Percentiles rank a stretch among this genome's conserved stretches.
These are phyloP conservation scores for Fusarium begoniae DNA, from an alignment of 2,329 filamentous ascomycete genomes.

Conservation along the genomic window DNA sequence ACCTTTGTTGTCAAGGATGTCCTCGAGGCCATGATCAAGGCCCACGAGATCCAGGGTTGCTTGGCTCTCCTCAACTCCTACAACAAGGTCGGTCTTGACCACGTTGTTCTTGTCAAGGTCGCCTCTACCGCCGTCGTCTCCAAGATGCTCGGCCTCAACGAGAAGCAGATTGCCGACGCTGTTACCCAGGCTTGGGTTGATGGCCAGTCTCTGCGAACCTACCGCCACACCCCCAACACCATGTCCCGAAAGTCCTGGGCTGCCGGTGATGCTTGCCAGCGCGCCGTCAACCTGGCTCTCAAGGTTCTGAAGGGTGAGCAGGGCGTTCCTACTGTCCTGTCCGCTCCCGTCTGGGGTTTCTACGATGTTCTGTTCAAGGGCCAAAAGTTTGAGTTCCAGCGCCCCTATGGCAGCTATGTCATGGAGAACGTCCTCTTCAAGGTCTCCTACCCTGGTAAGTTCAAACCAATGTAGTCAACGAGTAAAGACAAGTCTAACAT, in stretches of 20 bases:
- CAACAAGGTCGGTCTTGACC: conserved; percentile 98
- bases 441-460: conserved; percentile 92
- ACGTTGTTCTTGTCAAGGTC: conserved; percentile 98
- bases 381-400: conserved; percentile 95
- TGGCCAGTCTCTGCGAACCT: conserved; percentile 93
- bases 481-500: conserved; percentile 17
- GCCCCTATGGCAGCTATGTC: conserved; percentile 96
- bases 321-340: conserved; percentile 91
- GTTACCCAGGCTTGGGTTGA: conserved; percentile 98
- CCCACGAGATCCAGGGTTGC: conserved; percentile 98
- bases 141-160: conserved; percentile 90
- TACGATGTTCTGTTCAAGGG: conserved; percentile 98
- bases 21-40: conserved; percentile 98
- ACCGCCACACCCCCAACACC: conserved; percentile 97
- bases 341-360: conserved; percentile 95
- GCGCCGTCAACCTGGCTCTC: conserved; percentile 88
- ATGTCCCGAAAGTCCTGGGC: conserved; percentile 99
- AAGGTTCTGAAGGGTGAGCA: conserved; percentile 93
- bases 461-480: not conserved
- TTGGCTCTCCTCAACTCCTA: conserved; percentile 96
- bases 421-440: conserved; percentile 99
- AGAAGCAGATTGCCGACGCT: conserved; percentile 92
- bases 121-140: conserved; percentile 93
- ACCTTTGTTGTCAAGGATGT: conserved; percentile 90
- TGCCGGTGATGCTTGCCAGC: conserved; percentile 96